A percentile compares a stretch with the other conserved stretches of the same genome.
phyloP scores from a whole-genome alignment of 805 yeast species.

The Wickerhamiella australiensis region DNA sequence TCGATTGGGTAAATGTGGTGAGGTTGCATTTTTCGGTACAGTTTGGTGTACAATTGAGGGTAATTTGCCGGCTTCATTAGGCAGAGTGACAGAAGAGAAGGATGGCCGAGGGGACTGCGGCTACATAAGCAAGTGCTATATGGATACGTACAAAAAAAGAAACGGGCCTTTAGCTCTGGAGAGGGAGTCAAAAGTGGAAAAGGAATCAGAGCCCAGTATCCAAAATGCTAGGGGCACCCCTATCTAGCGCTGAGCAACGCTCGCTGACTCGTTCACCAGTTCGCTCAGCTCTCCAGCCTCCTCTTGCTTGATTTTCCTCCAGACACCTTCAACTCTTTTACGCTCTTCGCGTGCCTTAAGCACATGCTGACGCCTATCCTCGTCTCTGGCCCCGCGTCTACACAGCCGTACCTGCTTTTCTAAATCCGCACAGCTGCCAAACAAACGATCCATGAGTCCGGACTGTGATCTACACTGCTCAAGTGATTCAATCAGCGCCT shows the following conservation, averaged over 20 bases:
- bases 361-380: constrained; percentile 39
- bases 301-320: constrained; percentile 60
- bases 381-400: constrained; percentile 64
- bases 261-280: too few species aligned
- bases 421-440: constrained; percentile 76
- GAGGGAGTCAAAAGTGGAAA: too few species aligned
- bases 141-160: too few species aligned
- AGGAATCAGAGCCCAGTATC: too few species aligned
- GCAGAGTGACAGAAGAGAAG: too few species aligned
- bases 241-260: too few species aligned
- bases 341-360: constrained; percentile 45
- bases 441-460: constrained; percentile 52
- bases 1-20: not conserved
- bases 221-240: too few species aligned
- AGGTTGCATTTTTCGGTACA: not conserved
- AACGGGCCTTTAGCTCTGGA: too few species aligned
- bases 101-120: too few species aligned
- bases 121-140: too few species aligned
- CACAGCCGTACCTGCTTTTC: constrained; percentile 71
- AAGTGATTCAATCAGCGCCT: constrained; percentile 69
- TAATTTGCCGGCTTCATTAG: not conserved
- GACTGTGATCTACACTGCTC: constrained; percentile 56
- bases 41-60: not conserved
- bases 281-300: too few species aligned
- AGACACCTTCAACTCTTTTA: constrained; percentile 41